Evolutionary conservation across 148 eudicot genomes (phyloP), one percentile per base, ranked within the genome.

Genomic region (Diospyros kaki): DNA sequence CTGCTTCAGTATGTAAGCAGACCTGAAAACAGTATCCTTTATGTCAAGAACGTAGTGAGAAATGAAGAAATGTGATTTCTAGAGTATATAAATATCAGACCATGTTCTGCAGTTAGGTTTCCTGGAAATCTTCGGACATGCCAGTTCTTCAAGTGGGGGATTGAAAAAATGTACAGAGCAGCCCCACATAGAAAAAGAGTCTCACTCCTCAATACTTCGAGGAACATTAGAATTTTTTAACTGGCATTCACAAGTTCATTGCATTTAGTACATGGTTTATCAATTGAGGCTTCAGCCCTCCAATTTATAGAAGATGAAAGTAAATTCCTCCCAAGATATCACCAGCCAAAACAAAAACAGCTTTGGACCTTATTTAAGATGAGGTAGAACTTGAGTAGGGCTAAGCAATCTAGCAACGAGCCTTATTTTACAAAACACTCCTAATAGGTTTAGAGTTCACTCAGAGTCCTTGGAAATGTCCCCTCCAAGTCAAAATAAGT

Each of bases 1-100:
- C 84, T 82, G 99, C 80, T 91, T 93, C 87, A 95, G 61, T 82
- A 95, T 75, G 85, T 89, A 95, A 73, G 99, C 99, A 76, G 94
- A 95, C 94, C 98, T 95, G 90, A 84, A 84, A 86, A 78, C 55
- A 38, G 44, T 2, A 61, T 41, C 48, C 51, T 43, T 14, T 10
- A 43, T 28, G 9, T 3, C 9, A 69, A 69, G 8, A 13, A 70
- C 43, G 12, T 53, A 2, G 45, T 54, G 43, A 13, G 46, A 53
- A 39, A 18, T 68, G 12, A 63, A 53, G 11, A 28, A 61, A 54
- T 38, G 4, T 2, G 5, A 6, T 13, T 54, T 4, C 50, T 13
- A 69, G 52, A 66, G 50, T 40, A 51, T 10, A 40, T 13, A 68
- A 54, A 8, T 11, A 48, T 61, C 45, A 50, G 69, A 43, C 39